A percentile compares a stretch with the other conserved stretches of the same genome.
phyloP scores from a whole-genome alignment of 2,329 filamentous ascomycete species.

The Cadophora sp. region DNA sequence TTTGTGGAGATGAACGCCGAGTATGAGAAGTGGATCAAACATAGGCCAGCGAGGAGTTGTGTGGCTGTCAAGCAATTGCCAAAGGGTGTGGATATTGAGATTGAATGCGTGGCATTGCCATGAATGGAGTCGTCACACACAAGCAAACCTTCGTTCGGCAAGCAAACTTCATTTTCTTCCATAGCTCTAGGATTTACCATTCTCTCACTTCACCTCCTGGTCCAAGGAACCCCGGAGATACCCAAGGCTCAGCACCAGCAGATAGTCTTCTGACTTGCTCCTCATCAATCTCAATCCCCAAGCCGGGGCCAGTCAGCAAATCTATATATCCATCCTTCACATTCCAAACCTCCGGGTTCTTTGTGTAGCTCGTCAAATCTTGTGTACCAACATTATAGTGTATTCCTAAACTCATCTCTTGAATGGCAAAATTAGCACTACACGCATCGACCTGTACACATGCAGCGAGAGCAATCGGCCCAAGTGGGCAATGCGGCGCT shows the following conservation, averaged over 20 bases:
- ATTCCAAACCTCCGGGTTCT: slow-evolving; percentile 68
- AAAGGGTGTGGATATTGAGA: slow-evolving; percentile 86
- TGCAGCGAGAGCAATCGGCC: slow-evolving; percentile 75
- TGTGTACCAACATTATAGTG: slow-evolving; percentile 76
- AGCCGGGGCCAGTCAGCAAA: slow-evolving; percentile 62
- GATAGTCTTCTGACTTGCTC: slow-evolving; percentile 67
- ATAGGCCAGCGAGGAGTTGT: slow-evolving; percentile 88
- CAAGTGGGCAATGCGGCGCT: slow-evolving; percentile 76
- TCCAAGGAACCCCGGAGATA: slow-evolving; percentile 69
- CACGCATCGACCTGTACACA: slow-evolving; percentile 69
- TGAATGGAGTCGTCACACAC: not conserved
- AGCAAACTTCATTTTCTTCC: not conserved
- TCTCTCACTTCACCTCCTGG: slow-evolving; percentile 71
- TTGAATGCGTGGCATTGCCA: slow-evolving; percentile 85
- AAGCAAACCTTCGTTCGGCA: not conserved
- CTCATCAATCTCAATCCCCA: slow-evolving; percentile 77
- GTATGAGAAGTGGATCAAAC: slow-evolving; percentile 82
- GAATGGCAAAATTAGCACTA: slow-evolving; percentile 72
- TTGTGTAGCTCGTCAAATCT: slow-evolving; percentile 71
- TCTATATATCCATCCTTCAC: slow-evolving; percentile 71
- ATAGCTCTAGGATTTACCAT: slow-evolving; percentile 56
- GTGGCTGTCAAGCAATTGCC: slow-evolving; percentile 90
- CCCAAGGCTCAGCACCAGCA: slow-evolving; percentile 67
- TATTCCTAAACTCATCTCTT: slow-evolving; percentile 81
- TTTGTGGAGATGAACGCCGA: slow-evolving; percentile 88